A percentile compares a stretch with the other conserved stretches of the same genome.
phyloP scores from a whole-genome alignment of 352 stramenopile species.

The Globisporangium camurandrum region DNA sequence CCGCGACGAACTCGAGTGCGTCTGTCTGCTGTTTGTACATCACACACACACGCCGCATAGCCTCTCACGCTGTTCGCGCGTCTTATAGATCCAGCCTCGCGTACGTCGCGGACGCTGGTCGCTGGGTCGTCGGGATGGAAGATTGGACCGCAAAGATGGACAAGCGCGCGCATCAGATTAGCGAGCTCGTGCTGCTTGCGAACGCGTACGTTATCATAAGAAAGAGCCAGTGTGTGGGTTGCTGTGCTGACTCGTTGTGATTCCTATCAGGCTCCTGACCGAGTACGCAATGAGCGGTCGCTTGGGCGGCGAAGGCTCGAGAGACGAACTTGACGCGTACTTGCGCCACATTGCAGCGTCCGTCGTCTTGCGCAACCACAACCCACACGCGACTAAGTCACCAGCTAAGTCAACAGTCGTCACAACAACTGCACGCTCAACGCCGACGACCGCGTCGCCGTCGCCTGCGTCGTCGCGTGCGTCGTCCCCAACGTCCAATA shows the following conservation, averaged over 20 bases:
- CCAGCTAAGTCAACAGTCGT: background rate
- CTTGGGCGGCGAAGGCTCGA: constrained; percentile 41
- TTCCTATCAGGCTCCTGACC: constrained; percentile 32
- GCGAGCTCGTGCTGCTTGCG: constrained; percentile 68
- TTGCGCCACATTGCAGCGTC: constrained; percentile 53
- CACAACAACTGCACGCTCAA: constrained; percentile 11
- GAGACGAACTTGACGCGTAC: constrained; percentile 59
- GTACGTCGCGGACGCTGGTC: constrained; percentile 63
- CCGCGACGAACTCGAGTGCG: constrained; percentile 74
- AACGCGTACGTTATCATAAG: constrained; percentile 39
- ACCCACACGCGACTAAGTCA: background rate
- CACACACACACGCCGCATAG: background rate
- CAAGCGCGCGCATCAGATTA: constrained; percentile 72
- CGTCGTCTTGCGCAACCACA: constrained; percentile 52
- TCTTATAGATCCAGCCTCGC: constrained; percentile 44
- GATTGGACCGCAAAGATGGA: constrained; percentile 88
- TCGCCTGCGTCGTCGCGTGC: too few relatives aligned
- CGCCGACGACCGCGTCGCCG: background rate
- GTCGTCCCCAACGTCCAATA: too few relatives aligned
- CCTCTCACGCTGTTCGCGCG: background rate
- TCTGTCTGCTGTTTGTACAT: background rate
- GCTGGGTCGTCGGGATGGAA: constrained; percentile 77
- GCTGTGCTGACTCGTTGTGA: background rate
- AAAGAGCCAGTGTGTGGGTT: too few relatives aligned
- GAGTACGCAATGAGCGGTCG: constrained; percentile 65